Base-by-base conservation (phyloP, 140 eudicot genomes). In the Ambrosia hybrid region DNA sequence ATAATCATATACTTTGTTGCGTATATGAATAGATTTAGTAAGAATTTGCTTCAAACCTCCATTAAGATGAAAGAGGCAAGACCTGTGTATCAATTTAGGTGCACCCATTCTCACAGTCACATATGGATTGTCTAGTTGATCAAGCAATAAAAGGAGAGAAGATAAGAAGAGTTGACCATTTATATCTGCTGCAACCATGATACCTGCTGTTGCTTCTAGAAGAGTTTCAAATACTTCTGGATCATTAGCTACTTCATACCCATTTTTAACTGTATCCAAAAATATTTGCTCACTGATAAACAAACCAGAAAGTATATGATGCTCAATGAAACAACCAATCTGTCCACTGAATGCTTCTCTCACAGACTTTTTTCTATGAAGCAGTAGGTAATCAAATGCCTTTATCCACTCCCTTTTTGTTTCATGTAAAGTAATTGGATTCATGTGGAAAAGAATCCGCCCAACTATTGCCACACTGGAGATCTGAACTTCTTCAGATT, bases 401-500 rank as follows among this genome's bases (percentile, higher is more conserved):
- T 86, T 86, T 16, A 83, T 21, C 97, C 97, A 95, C 73, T 85
- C 82, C 65, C 80, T 72, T 85, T 85, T 85, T 33, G 88, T 83
- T 67, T 76, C 73, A 46, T 76, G 79, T 64, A 88, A 77, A 81
- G 70, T 67, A 38, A 77, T 81, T 36, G 79, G 67, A 70, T 84
- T 75, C 77, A 78, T 84, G 78, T 95, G 99, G 67, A 79, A 56
- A 72, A 95, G 91, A 66, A 91, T 71, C 74, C 92, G 84, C 12
- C 72, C 81, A 57, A 89, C 61, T 64, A 83, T 73, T 74, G 81
- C 80, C 75, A 88, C 87, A 71, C 90, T 79, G 5, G 92, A 81
- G 70, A 95, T 83, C 86, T 83, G 97, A 75, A 91, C 90, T 62
- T 95, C 99, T 85, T 86, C 97, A 62, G 95, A 86, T 63, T 86